phyloP scores from a whole-genome alignment of 2,329 filamentous ascomycete genomes.

The Epicoccum nigrum region DNA sequence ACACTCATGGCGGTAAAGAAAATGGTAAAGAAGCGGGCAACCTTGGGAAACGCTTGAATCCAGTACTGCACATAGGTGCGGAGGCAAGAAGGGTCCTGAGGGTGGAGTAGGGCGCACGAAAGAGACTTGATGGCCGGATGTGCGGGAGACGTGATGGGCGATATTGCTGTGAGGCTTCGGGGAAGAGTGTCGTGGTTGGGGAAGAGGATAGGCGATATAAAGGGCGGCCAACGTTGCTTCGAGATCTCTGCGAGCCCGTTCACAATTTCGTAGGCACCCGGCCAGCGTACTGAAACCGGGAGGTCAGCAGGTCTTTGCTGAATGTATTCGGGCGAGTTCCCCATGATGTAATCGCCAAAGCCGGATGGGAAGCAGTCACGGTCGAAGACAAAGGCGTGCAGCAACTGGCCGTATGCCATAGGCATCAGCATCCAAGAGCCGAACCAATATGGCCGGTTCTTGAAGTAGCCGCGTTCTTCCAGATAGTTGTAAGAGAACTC shows the following conservation, averaged over 20 bases:
- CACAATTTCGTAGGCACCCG: slow-evolving; percentile 74
- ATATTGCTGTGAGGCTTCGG: slow-evolving; percentile 68
- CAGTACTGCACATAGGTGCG: slow-evolving; percentile 88
- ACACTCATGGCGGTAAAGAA: slow-evolving; percentile 75
- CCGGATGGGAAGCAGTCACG: slow-evolving; percentile 60
- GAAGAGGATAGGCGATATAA: slow-evolving; percentile 85
- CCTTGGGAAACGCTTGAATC: slow-evolving; percentile 78
- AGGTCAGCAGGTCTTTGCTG: slow-evolving; percentile 73
- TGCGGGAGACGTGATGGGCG: slow-evolving; percentile 79
- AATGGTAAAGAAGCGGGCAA: slow-evolving; percentile 78
- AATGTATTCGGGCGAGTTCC: slow-evolving; percentile 78
- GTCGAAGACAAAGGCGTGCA: slow-evolving; percentile 60
- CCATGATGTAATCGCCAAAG: slow-evolving; percentile 69
- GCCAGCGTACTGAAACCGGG: slow-evolving; percentile 73
- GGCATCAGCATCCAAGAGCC: slow-evolving; percentile 60
- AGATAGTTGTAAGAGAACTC: slow-evolving; percentile 87
- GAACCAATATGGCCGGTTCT: slow-evolving; percentile 71
- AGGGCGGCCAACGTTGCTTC: slow-evolving; percentile 83
- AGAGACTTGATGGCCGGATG: slow-evolving; percentile 86
- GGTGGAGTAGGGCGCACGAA: slow-evolving; percentile 89
- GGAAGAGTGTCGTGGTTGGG: slow-evolving; percentile 71
- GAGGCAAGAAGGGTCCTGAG: slow-evolving; percentile 83
- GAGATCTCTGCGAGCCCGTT: slow-evolving; percentile 84
- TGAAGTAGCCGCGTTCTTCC: slow-evolving; percentile 71
- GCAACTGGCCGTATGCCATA: slow-evolving; percentile 55